Evolutionary conservation across 192 early-diverging fungal species (phyloP).

Genomic region (Backusella morwellensis): DNA sequence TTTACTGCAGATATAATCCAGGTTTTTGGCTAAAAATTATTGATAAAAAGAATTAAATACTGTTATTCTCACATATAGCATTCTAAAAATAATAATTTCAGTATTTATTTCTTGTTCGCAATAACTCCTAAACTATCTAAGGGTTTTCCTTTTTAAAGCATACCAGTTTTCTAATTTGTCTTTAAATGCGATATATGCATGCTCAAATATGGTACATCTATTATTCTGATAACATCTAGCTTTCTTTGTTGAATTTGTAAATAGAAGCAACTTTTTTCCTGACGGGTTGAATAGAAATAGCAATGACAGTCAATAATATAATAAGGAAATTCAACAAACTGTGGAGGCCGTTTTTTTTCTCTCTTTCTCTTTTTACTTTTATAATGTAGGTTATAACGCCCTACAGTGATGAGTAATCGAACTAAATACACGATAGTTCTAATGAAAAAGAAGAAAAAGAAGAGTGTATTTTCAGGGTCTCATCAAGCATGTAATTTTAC

Average conservation of each 20-base stretch:
- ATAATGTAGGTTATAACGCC: background rate
- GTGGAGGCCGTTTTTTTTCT: background rate
- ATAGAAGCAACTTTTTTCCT: background rate
- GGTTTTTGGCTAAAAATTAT: background rate
- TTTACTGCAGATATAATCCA: background rate
- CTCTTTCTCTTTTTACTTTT: background rate
- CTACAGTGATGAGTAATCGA: background rate
- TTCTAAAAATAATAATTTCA: background rate
- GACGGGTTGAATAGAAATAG: background rate
- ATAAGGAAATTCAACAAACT: background rate
- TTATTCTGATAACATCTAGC: background rate
- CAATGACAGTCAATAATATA: background rate
- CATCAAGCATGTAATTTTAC: background rate
- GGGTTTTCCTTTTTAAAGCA: background rate
- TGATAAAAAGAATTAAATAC: background rate
- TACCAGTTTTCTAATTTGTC: background rate
- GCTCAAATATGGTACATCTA: background rate
- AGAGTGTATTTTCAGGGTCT: background rate
- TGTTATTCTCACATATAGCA: background rate
- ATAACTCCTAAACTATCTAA: background rate
- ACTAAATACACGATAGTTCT: background rate
- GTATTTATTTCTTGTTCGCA: background rate
- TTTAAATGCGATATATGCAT: conserved; percentile 1
- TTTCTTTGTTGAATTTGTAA: background rate
- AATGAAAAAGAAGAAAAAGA: background rate